Conservation (phyloP, 352 stramenopile species). For the Phytophthora syringae region DNA sequence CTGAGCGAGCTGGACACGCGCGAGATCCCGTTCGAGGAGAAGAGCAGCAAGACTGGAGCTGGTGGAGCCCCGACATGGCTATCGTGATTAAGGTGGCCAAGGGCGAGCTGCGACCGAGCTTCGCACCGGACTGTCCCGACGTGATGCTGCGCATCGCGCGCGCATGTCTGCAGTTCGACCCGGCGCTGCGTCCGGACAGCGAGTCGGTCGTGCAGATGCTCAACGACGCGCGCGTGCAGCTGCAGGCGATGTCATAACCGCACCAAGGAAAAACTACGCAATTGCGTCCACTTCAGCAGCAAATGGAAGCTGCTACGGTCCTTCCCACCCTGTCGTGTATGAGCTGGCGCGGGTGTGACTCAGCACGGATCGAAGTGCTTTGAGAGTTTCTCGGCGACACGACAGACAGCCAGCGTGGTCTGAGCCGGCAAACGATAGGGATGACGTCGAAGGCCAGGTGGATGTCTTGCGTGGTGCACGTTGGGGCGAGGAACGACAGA, state of each 20-base stretch:
- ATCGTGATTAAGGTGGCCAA: slow-evolving; percentile 90
- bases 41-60: slow-evolving; percentile 69
- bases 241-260: slow-evolving; percentile 51
- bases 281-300: slow-evolving; percentile 38
- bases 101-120: slow-evolving; percentile 80
- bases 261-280: slow-evolving; percentile 44
- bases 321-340: slow-evolving; percentile 35
- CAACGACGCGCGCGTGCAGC: slow-evolving; percentile 65
- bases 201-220: slow-evolving; percentile 82
- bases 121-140: slow-evolving; percentile 60
- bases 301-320: slow-evolving; percentile 66
- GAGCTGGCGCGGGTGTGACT: slow-evolving; percentile 28
- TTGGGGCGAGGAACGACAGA: slow-evolving; percentile 32
- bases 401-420: slow-evolving; percentile 17
- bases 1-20: slow-evolving; percentile 87
- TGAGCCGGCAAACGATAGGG: slow-evolving; percentile 24
- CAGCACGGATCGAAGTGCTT: slow-evolving; percentile 36
- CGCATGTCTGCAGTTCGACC: slow-evolving; percentile 87
- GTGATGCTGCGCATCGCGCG: slow-evolving; percentile 79
- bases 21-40: slow-evolving; percentile 89
- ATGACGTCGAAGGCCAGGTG: slow-evolving; percentile 9
- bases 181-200: slow-evolving; percentile 76
- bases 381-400: slow-evolving; percentile 28
- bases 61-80: slow-evolving; percentile 76
- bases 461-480: slow-evolving; percentile 30